These are phyloP conservation scores for Bremia lactucae DNA, from an alignment of 352 stramenopile genomes.

Conservation along the genomic window DNA sequence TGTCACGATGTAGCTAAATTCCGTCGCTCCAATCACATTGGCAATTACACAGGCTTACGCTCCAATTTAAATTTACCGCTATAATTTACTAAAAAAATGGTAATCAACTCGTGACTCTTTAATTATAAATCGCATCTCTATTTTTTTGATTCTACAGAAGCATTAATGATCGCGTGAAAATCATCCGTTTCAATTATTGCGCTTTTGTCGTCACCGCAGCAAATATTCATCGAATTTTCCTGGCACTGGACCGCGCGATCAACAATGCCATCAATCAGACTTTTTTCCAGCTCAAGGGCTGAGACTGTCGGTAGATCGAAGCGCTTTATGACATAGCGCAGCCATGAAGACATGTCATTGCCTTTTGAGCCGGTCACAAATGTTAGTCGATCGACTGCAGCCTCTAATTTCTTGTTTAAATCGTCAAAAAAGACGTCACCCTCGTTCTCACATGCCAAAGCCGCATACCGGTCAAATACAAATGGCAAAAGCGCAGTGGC, in stretches of 20 bases:
- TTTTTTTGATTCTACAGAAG: conserved; percentile 19
- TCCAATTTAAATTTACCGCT: conserved; percentile 6
- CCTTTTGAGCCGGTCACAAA: conserved; percentile 45
- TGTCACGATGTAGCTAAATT: conserved; percentile 10
- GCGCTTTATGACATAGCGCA: conserved; percentile 46
- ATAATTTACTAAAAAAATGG: background rate
- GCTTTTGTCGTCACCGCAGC: conserved; percentile 16
- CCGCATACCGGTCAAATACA: conserved; percentile 50
- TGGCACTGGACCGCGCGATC: conserved; percentile 42
- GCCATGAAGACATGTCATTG: conserved; percentile 34
- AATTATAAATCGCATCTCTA: conserved; percentile 11
- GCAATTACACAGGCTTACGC: conserved; percentile 14
- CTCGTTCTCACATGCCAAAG: conserved; percentile 43
- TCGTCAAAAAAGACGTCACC: conserved; percentile 61
- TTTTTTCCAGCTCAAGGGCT: conserved; percentile 48
- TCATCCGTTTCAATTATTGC: conserved; percentile 55
- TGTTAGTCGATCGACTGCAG: conserved; percentile 35
- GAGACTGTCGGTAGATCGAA: conserved; percentile 47
- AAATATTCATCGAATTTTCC: conserved; percentile 29
- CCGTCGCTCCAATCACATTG: conserved; percentile 12
- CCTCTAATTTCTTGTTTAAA: conserved; percentile 38
- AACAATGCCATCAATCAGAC: conserved; percentile 37
- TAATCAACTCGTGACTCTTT: conserved; percentile 3
- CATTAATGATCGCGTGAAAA: conserved; percentile 42
- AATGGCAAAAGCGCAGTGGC: conserved; percentile 50